phyloP scores from a whole-genome alignment of 1,284 basidiomycete genomes.

The Xerocomus minutiporus region DNA sequence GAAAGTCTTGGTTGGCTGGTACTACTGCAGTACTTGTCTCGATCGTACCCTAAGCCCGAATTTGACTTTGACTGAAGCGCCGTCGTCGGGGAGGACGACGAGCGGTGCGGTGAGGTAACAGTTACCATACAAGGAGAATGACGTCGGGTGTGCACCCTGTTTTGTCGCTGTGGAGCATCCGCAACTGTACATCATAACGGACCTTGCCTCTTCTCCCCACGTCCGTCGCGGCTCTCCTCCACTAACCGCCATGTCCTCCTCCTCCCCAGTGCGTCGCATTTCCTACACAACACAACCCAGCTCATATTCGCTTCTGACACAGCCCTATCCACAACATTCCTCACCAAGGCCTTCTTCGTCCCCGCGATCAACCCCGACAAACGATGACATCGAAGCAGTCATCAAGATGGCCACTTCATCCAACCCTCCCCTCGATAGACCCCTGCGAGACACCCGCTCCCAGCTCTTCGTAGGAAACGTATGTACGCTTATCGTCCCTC shows the following conservation, averaged over 20 bases:
- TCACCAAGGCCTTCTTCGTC: constrained; percentile 19
- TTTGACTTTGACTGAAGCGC: neutral
- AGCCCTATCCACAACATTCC: constrained; percentile 6
- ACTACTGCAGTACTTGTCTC: too few relatives aligned
- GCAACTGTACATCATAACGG: constrained; percentile 26
- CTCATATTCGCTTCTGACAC: neutral
- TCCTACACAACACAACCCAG: neutral
- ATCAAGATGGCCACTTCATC: constrained; percentile 72
- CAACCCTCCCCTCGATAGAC: constrained; percentile 42
- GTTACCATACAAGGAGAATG: constrained; percentile 20
- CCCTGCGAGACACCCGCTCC: constrained; percentile 74
- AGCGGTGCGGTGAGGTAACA: constrained; percentile 5
- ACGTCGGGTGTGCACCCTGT: constrained; percentile 35
- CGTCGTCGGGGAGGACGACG: constrained; percentile 6
- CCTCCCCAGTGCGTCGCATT: constrained; percentile 12
- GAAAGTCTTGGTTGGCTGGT: too few relatives aligned
- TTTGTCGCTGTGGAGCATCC: constrained; percentile 34
- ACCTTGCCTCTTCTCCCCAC: constrained; percentile 10
- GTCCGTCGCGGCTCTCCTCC: neutral
- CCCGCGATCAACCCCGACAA: constrained; percentile 41
- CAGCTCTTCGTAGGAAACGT: constrained; percentile 93
- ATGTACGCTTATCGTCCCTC: constrained; percentile 29
- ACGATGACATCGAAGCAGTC: constrained; percentile 77
- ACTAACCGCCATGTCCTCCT: constrained; percentile 14
- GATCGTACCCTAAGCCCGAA: neutral